Evolutionary conservation across 73 alveolate genomes (phyloP).

Genomic region (Blepharisma stoltei): DNA sequence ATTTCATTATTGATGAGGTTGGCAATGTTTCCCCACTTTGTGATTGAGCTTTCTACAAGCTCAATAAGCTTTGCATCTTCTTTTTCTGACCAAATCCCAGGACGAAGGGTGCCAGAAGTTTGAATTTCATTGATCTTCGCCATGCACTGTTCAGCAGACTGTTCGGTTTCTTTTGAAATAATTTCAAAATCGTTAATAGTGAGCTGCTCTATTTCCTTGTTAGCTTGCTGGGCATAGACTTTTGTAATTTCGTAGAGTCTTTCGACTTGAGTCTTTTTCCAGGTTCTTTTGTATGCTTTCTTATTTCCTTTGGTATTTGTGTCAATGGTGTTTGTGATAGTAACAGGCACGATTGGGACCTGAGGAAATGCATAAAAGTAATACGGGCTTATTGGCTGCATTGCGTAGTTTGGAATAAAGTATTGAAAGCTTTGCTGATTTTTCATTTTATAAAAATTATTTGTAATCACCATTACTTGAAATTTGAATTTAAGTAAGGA

Average conservation of each 20-base stretch:
- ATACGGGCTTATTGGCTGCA: no score
- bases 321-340: no score
- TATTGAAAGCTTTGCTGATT: no score
- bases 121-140: not conserved
- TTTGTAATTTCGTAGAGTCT: not conserved
- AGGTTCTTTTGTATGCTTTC: not conserved
- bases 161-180: not conserved
- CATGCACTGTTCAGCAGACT: not conserved
- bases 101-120: not conserved
- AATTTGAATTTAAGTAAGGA: no score
- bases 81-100: conserved; percentile 13
- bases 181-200: conserved; percentile 2
- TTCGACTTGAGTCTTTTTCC: conserved; percentile 4
- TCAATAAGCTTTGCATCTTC: not conserved
- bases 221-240: not conserved
- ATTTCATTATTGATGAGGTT: conserved; percentile 28
- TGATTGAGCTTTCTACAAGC: not conserved
- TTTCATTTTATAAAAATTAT: no score
- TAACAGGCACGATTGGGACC: no score
- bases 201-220: not conserved
- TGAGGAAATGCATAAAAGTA: no score
- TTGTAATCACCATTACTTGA: no score
- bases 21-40: conserved; percentile 49
- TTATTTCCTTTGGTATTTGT: not conserved
- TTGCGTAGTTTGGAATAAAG: no score